These are phyloP conservation scores for Nephelium lappaceum DNA, from an alignment of 345 rosid species.

Conservation along the genomic window DNA sequence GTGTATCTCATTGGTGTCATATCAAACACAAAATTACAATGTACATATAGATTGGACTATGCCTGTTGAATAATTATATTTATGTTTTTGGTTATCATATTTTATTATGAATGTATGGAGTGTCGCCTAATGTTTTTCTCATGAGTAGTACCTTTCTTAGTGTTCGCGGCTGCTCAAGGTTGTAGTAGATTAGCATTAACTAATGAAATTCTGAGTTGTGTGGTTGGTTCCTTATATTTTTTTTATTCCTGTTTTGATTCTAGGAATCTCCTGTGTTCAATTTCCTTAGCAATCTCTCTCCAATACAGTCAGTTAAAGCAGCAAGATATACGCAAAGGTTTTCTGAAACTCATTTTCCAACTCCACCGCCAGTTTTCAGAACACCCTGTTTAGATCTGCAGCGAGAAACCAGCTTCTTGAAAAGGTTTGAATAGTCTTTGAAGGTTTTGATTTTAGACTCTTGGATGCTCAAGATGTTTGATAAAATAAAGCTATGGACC, in stretches of 20 bases:
- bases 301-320: slow-evolving; percentile 31
- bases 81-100: too few relatives aligned
- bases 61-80: background rate
- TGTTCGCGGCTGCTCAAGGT: background rate
- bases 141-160: background rate
- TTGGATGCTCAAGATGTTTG: background rate
- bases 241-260: background rate
- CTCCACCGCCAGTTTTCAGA: slow-evolving; percentile 30
- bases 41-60: background rate
- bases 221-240: background rate
- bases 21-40: background rate
- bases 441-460: background rate
- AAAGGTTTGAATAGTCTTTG: slow-evolving; percentile 29
- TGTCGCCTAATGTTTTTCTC: background rate
- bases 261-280: slow-evolving; percentile 38
- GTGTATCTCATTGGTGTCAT: background rate
- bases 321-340: slow-evolving; percentile 18
- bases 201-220: background rate
- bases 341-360: slow-evolving; percentile 22
- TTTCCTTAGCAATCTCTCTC: slow-evolving; percentile 33
- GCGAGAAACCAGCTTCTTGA: slow-evolving; percentile 12
- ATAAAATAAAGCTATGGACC: background rate
- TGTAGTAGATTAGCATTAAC: background rate
- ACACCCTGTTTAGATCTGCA: slow-evolving; percentile 33
- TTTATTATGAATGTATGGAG: background rate